Percentiles rank a stretch among this genome's conserved stretches.
These are phyloP conservation scores for Apiospora saccharicola DNA, from an alignment of 2,329 filamentous ascomycete species.

Conservation along the genomic window DNA sequence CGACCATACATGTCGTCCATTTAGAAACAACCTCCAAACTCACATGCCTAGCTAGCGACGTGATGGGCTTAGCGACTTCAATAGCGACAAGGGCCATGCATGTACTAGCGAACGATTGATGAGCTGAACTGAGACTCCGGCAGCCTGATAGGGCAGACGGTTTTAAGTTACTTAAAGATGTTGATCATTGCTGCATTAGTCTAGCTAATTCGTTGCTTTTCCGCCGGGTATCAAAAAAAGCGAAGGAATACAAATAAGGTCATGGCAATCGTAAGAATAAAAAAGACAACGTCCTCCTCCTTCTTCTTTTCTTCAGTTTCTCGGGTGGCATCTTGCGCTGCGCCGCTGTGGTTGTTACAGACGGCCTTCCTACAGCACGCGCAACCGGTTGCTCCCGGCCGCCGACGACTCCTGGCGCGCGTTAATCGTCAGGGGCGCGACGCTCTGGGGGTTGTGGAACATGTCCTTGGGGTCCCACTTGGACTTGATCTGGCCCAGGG, in stretches of 20 bases:
- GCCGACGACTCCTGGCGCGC: conserved; percentile 25
- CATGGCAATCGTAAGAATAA: neutral
- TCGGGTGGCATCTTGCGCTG: neutral
- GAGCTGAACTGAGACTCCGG: neutral
- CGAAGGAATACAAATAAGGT: neutral
- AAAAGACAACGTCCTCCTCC: neutral
- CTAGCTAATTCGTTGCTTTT: conserved; percentile 1
- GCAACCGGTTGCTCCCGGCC: neutral
- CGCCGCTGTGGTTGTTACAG: neutral
- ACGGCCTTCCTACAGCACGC: neutral
- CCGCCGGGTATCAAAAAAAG: neutral
- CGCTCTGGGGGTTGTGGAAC: conserved; percentile 67
- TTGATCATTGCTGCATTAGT: conserved; percentile 14
- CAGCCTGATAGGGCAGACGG: neutral
- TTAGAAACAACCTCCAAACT: neutral
- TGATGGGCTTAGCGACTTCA: neutral
- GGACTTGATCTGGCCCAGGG: conserved; percentile 57
- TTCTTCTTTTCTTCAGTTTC: neutral
- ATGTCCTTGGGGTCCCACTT: conserved; percentile 60
- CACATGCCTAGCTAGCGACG: neutral
- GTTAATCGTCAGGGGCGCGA: conserved; percentile 39
- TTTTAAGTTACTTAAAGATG: neutral
- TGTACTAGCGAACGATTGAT: neutral
- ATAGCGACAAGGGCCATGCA: too few species aligned
- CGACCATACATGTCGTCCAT: conserved; percentile 7